A percentile compares a stretch with the other conserved stretches of the same genome.
phyloP scores from a whole-genome alignment of 306 rosid genomes.

The Fagus crenata region DNA sequence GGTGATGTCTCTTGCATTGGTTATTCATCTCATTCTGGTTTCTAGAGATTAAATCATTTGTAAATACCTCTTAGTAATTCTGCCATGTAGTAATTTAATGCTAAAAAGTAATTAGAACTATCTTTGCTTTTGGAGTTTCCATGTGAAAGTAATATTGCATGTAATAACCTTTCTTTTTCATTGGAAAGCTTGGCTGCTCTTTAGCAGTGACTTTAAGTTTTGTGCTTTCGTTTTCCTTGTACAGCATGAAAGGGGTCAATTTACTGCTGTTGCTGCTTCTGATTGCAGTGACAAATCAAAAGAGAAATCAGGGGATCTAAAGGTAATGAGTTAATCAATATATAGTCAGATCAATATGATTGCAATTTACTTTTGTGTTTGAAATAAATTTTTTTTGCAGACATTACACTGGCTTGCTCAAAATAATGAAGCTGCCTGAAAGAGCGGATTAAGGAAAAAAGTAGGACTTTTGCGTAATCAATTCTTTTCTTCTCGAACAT shows the following conservation, averaged over 20 bases:
- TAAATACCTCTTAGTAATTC: conserved; percentile 3
- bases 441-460: conserved; percentile 87
- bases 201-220: conserved; percentile 7
- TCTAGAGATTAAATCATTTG: conserved; percentile 21
- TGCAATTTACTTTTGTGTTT: conserved; percentile 7
- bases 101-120: not conserved
- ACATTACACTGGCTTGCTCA: conserved; percentile 90
- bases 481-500: conserved; percentile 1
- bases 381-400: conserved; percentile 37
- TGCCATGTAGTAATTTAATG: not conserved
- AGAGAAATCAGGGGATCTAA: conserved; percentile 84
- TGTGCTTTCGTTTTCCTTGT: conserved; percentile 35
- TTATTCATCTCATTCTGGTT: conserved; percentile 10
- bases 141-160: not conserved
- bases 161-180: not conserved
- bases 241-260: conserved; percentile 70
- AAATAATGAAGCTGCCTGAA: conserved; percentile 98
- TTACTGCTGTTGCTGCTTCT: conserved; percentile 37
- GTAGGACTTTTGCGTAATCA: conserved; percentile 36
- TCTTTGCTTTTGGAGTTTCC: not conserved
- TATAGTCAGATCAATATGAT: conserved; percentile 23
- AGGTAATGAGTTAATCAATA: conserved; percentile 46
- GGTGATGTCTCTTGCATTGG: conserved; percentile 47
- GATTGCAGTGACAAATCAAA: conserved; percentile 87
- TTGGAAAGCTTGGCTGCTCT: conserved; percentile 5